A percentile compares a stretch with the other conserved stretches of the same genome.
These are phyloP conservation scores for Blastobotrys muscicola DNA, from an alignment of 805 yeast genomes.

Conservation along the genomic window DNA sequence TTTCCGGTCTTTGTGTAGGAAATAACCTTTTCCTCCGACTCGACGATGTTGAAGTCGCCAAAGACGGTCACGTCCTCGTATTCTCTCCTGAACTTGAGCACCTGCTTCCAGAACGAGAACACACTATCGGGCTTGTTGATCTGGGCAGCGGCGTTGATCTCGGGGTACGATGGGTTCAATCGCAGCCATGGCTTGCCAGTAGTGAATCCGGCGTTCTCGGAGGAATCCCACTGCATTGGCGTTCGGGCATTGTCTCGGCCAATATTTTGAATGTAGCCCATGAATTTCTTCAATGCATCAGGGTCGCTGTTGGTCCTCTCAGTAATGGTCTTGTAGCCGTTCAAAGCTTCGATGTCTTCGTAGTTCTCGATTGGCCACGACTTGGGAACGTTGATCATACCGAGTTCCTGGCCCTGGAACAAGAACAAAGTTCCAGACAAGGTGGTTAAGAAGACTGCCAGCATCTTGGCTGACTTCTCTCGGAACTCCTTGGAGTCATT, in stretches of 20 bases:
- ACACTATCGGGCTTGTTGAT: slow-evolving; percentile 37
- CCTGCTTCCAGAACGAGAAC: slow-evolving; percentile 37
- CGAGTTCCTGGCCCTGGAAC: slow-evolving; percentile 55
- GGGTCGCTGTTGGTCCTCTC: slow-evolving; percentile 2
- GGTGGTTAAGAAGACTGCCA: slow-evolving; percentile 36
- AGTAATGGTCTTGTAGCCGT: slow-evolving; percentile 5
- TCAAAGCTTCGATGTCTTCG: slow-evolving; percentile 38
- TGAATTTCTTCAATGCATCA: slow-evolving; percentile 4
- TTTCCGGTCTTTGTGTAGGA: too few species aligned
- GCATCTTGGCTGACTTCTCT: slow-evolving; percentile 37
- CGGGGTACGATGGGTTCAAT: slow-evolving; percentile 40
- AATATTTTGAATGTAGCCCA: slow-evolving; percentile 18
- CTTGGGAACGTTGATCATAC: slow-evolving; percentile 41
- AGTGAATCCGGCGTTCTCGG: slow-evolving; percentile 40
- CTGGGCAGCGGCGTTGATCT: slow-evolving; percentile 41
- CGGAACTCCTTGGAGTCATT: slow-evolving; percentile 28
- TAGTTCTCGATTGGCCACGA: slow-evolving; percentile 38
- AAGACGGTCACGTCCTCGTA: slow-evolving; percentile 36
- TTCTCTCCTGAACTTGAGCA: slow-evolving; percentile 35
- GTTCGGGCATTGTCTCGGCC: slow-evolving; percentile 43
- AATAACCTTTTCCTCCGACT: slow-evolving; percentile 29
- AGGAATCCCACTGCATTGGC: slow-evolving; percentile 46
- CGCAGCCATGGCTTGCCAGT: slow-evolving; percentile 43
- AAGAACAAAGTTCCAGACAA: slow-evolving; percentile 46
- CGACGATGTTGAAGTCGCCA: slow-evolving; percentile 36